Base-by-base conservation (phyloP, 177 flowering plant species). In the Vitis hybrid region DNA sequence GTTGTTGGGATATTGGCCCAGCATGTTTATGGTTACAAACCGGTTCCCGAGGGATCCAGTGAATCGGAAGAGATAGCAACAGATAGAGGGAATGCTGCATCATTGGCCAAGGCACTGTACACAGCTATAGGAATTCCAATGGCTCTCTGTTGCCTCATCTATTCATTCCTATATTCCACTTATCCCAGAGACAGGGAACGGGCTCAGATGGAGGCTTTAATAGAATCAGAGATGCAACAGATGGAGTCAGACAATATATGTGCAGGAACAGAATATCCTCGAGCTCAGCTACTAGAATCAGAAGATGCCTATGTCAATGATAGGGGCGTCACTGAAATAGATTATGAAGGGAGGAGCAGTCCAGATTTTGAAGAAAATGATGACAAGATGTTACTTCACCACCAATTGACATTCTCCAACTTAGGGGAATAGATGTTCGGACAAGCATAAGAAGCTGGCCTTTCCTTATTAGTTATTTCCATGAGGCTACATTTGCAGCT, bases 91-190 rank as follows among this genome's bases (percentile, higher is more conserved):
- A 94, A 91, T 81, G 99, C 99, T 49, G 83, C 84, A 65, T 85
- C 99, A 40, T 72, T 95, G 68, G 91, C 92, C 68, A 91, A 89
- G 78, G 97, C 99, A 13, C 86, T 95, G 48, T 95, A 88, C 73
- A 74, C 88, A 11, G 81, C 95, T 17, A 85, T 92, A 66, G 93
- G 89, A 18, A 58, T 89, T 66, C 97, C 98, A 59, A 84, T 92
- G 87, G 75, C 86, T 62, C 81, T 92, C 0, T 94, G 98, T 61
- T 88, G 93, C 70, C 8, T 89, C 60, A 87, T 91, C 70, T 94
- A 91, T 78, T 87, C 89, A 45, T 91, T 89, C 75, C 89, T 94
- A 23, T 91, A 92, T 60, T 65, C 73, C 66, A 92, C 95, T 19
- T 92, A 94, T 60, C 97, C 97, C 15, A 84, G 90, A 78, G 98